These are phyloP conservation scores for Gyrodon lividus DNA, from an alignment of 768 basidiomycete species.

Conservation along the genomic window DNA sequence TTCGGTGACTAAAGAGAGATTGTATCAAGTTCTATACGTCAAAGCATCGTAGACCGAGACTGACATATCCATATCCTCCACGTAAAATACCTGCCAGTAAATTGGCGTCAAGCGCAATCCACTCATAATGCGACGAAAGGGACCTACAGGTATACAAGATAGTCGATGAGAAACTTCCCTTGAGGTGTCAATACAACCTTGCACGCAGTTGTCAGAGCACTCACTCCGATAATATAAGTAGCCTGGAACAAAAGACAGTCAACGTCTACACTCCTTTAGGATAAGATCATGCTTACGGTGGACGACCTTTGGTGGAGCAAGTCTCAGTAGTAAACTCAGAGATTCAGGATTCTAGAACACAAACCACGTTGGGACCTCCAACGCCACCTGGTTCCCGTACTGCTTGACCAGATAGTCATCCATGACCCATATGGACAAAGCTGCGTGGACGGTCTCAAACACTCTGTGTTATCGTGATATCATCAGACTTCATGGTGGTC, in stretches of 20 bases:
- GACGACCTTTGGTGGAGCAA: background rate
- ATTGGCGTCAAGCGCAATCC: background rate
- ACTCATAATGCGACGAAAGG: background rate
- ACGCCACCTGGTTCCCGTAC: background rate
- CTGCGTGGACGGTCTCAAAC: constrained; percentile 7
- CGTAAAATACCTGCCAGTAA: constrained; percentile 6
- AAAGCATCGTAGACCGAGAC: background rate
- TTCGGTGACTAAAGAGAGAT: background rate
- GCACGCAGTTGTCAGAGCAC: background rate
- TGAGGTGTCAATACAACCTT: background rate
- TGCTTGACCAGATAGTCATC: constrained; percentile 2
- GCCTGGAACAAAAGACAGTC: background rate
- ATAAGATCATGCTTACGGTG: background rate
- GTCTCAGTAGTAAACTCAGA: background rate
- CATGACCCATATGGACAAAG: constrained; percentile 7
- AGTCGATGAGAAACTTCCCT: constrained; percentile 1
- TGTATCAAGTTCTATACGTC: background rate
- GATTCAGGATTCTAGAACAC: background rate
- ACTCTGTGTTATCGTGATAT: background rate
- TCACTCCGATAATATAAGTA: constrained; percentile 3
- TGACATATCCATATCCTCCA: constrained; percentile 11
- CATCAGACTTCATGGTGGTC: background rate
- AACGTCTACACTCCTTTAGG: background rate
- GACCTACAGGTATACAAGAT: constrained; percentile 6
- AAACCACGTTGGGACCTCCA: constrained; percentile 4